Conservation (phyloP, 306 rosid species). For the Pterocarpus santalinus region DNA sequence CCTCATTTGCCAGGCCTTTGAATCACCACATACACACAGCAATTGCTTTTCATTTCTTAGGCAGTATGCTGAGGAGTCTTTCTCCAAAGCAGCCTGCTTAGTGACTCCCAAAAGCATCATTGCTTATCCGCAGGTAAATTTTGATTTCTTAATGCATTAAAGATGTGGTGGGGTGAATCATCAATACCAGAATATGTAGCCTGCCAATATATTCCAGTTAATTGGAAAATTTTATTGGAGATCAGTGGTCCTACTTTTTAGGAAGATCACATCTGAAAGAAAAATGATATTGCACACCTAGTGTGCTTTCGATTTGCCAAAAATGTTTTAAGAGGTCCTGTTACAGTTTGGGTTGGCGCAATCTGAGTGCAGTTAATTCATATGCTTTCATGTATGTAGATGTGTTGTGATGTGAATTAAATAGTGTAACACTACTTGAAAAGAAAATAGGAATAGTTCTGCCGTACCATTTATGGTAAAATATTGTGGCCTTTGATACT, state of each 20-base stretch:
- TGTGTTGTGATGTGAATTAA: constrained; percentile 8
- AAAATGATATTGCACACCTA: not conserved
- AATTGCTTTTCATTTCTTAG: constrained; percentile 83
- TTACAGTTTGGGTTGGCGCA: constrained; percentile 12
- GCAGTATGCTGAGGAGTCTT: constrained; percentile 96
- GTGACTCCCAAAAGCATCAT: constrained; percentile 85
- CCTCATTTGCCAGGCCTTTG: constrained; percentile 80
- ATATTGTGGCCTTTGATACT: too few species aligned
- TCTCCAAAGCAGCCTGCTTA: constrained; percentile 90
- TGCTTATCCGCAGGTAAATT: constrained; percentile 94
- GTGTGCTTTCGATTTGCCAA: not conserved
- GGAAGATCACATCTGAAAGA: not conserved
- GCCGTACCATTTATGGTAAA: too few species aligned
- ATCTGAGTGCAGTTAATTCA: not conserved
- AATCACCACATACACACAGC: constrained; percentile 88
- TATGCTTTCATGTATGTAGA: not conserved
- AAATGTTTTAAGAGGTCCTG: not conserved
- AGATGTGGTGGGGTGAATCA: not conserved
- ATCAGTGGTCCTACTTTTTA: constrained; percentile 4
- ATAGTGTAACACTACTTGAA: not conserved
- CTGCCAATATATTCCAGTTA: constrained; percentile 28
- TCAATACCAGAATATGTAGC: constrained; percentile 19
- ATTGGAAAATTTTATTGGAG: constrained; percentile 8
- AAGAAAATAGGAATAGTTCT: not conserved
- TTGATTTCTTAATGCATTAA: constrained; percentile 37